Evolutionary conservation across 2,329 filamentous ascomycete genomes (phyloP).

Genomic region (Fusarium albidum): DNA sequence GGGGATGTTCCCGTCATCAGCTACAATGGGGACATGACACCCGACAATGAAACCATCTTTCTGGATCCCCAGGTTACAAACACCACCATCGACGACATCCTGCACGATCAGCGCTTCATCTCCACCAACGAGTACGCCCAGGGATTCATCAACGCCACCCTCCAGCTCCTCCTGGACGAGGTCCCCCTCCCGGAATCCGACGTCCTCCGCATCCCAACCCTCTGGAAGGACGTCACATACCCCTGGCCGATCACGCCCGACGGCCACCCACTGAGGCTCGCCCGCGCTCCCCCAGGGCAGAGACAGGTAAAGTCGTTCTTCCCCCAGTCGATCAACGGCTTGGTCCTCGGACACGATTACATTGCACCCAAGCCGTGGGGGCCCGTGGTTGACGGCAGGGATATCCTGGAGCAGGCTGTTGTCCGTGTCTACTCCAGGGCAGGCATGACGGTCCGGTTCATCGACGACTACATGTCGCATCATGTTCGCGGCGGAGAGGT

Average conservation of each 20-base stretch:
- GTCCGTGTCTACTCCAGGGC: constrained; percentile 20
- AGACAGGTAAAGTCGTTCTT: constrained; percentile 21
- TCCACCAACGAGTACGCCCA: constrained; percentile 7
- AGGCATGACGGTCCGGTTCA: constrained; percentile 24
- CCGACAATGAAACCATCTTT: constrained; percentile 6
- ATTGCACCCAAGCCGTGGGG: constrained; percentile 37
- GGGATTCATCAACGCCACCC: constrained; percentile 27
- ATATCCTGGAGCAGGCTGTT: too few species aligned
- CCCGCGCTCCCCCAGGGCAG: neutral
- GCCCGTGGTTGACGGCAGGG: too few species aligned
- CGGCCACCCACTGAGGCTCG: neutral
- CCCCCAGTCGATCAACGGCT: constrained; percentile 33
- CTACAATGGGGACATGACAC: constrained; percentile 8
- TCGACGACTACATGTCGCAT: constrained; percentile 38
- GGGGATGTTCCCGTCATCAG: neutral
- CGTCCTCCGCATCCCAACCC: constrained; percentile 34
- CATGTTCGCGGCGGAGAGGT: constrained; percentile 36
- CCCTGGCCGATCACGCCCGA: neutral
- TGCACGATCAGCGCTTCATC: constrained; percentile 18
- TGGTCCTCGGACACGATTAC: constrained; percentile 35
- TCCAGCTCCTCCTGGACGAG: constrained; percentile 33
- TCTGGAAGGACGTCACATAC: constrained; percentile 21
- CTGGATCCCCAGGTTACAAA: constrained; percentile 5
- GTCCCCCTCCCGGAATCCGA: constrained; percentile 32
- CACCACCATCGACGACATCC: constrained; percentile 21